A percentile compares a stretch with the other conserved stretches of the same genome.
phyloP scores from a whole-genome alignment of 192 early-diverging fungal species.

The Backusella sp. region DNA sequence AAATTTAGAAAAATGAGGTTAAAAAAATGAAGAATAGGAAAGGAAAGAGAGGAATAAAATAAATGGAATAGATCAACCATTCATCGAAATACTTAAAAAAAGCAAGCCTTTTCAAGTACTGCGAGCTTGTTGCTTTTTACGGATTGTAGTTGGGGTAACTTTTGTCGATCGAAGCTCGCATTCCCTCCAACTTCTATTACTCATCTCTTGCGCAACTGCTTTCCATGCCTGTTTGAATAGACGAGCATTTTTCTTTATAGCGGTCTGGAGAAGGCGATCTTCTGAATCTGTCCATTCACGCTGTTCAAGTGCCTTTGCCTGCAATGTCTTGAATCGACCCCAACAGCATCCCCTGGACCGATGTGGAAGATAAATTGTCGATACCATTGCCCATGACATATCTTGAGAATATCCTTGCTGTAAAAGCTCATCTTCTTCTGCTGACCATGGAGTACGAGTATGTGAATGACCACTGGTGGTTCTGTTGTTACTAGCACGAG shows the following conservation, averaged over 20 bases:
- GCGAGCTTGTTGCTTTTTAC: not conserved
- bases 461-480: not conserved
- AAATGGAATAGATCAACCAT: not conserved
- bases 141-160: not conserved
- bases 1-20: not conserved
- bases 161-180: conserved; percentile 15
- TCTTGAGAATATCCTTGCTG: conserved; percentile 27
- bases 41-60: not conserved
- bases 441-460: conserved; percentile 24
- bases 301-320: conserved; percentile 18
- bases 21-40: not conserved
- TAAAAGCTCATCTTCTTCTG: conserved; percentile 26
- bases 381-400: conserved; percentile 29
- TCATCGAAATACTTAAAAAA: not conserved
- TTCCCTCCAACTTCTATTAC: conserved; percentile 23
- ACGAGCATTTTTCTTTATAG: conserved; percentile 21
- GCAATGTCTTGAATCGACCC: conserved; percentile 31
- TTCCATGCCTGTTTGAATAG: conserved; percentile 32
- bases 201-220: conserved; percentile 19
- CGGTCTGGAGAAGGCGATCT: conserved; percentile 11
- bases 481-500: not conserved
- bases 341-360: conserved; percentile 31
- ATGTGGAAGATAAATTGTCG: conserved; percentile 21
- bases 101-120: not conserved
- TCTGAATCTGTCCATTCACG: conserved; percentile 23